These are phyloP conservation scores for Fusarium sp. DNA, from an alignment of 2,329 filamentous ascomycete genomes.

Conservation along the genomic window DNA sequence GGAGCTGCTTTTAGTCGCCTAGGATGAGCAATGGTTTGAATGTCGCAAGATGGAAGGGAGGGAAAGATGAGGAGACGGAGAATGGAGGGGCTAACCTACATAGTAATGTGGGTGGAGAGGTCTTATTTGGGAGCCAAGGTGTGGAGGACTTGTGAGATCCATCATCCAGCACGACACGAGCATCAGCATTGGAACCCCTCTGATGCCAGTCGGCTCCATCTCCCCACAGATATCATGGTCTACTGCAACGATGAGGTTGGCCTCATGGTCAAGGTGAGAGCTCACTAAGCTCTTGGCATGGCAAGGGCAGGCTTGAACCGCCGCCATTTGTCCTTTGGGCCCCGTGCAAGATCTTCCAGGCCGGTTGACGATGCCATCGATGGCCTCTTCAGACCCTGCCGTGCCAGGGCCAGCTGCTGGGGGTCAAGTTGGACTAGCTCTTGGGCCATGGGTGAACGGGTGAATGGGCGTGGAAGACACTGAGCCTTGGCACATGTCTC, in stretches of 20 bases:
- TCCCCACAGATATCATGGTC: conserved; percentile 42
- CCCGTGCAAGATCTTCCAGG: conserved; percentile 35
- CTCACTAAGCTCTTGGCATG: conserved; percentile 12
- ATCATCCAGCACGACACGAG: too few species aligned
- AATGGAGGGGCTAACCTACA: conserved; percentile 43
- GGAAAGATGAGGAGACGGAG: conserved; percentile 41
- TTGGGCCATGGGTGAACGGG: conserved; percentile 17
- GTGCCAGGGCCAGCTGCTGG: conserved; percentile 22
- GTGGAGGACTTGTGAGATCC: conserved; percentile 40
- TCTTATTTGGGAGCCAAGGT: conserved; percentile 47
- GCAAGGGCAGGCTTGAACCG: conserved; percentile 12
- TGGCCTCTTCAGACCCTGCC: conserved; percentile 29
- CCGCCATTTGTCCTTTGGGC: conserved; percentile 38
- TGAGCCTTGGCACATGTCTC: conserved; percentile 35
- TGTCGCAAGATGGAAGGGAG: conserved; percentile 39
- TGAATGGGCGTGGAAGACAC: conserved; percentile 35
- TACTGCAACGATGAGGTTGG: conserved; percentile 31
- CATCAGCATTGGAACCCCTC: conserved; percentile 34
- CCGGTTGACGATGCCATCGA: conserved; percentile 31
- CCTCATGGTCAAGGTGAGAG: conserved; percentile 36
- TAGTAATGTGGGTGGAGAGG: conserved; percentile 41
- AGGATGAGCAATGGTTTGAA: conserved; percentile 39
- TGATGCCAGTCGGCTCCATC: conserved; percentile 39
- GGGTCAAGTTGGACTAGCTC: conserved; percentile 27
- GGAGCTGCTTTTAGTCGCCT: conserved; percentile 42